Base-by-base conservation (phyloP, 208 protist genomes). In the Acanthamoeba royreba region DNA sequence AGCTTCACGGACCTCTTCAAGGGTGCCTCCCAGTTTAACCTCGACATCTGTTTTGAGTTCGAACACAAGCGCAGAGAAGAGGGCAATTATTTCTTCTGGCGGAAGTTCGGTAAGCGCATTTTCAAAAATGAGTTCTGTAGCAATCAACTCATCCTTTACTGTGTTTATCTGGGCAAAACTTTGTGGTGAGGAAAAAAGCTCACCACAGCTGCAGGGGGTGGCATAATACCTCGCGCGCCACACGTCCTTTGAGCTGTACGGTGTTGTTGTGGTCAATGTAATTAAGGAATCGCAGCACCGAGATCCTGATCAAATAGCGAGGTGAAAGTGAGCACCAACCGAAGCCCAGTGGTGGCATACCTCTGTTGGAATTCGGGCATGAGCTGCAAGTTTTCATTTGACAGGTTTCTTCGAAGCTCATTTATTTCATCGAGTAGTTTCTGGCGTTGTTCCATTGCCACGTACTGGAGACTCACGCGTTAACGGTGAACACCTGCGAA, bases 81-180 rank as follows among this genome's bases (percentile, higher is more conserved):
- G 63, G 0, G 97, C 92, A 11, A 98, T 97, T 86, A 95, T 86
- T 49, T 97, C 96, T 43, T 93, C 96, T 1, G 95, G 81, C 2
- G 38, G 43, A 5, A 98, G 77, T 8, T 94, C 81, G 13, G 94
- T 96, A n/a, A 98, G 94, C 4, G 95, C 49, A 53, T 97, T 97
- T 52, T 97, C 93, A 85, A 98, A 98, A 4, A 98, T 97, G 15
- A 98, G 85, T 72, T 98, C 97, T 4, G 97, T 97, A 2, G 97
- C 95, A 22, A 98, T 43, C 43, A 98, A 90, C 88, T 97, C 96
- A 46, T 97, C 95, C 49, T 94, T 93, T 40, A 90, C 83, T 7
- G 93, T 96, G 55, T 86, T 96, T 33, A 95, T 87, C 72, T 94
- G 38, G 13, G 72, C 22, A 19, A 83, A 28, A 94, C 19, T n/a